These are phyloP conservation scores for Fusarium pseudocircinatum DNA, from an alignment of 2,329 filamentous ascomycete genomes.

Conservation along the genomic window DNA sequence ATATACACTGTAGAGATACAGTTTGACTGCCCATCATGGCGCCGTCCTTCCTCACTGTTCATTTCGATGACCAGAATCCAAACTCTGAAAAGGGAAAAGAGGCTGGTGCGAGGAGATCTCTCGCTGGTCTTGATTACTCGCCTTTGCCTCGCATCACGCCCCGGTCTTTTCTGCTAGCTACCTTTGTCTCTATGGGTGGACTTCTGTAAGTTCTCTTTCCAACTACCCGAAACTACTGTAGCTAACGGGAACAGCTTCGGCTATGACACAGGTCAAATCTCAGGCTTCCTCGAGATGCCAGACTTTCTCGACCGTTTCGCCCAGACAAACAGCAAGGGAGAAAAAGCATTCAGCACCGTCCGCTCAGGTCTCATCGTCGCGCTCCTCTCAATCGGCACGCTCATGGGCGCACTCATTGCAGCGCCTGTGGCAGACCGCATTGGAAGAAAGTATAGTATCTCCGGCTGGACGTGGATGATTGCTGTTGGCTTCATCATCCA, in stretches of 20 bases:
- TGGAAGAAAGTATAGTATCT: slow-evolving; percentile 71
- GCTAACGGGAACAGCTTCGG: slow-evolving; percentile 46
- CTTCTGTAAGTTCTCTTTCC: slow-evolving; percentile 48
- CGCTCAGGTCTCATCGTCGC: slow-evolving; percentile 68
- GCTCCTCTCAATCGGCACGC: slow-evolving; percentile 67
- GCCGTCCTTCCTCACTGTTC: slow-evolving; percentile 42
- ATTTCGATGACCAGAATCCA: slow-evolving; percentile 57
- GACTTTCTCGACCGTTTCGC: slow-evolving; percentile 65
- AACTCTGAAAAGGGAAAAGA: slow-evolving; percentile 48
- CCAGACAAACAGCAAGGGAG: slow-evolving; percentile 50
- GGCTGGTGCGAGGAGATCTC: slow-evolving; percentile 45
- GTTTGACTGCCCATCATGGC: slow-evolving; percentile 28
- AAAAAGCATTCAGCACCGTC: slow-evolving; percentile 59
- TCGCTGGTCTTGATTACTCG: slow-evolving; percentile 56
- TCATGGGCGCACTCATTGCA: slow-evolving; percentile 68
- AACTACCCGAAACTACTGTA: too few species aligned
- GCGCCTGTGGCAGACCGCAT: slow-evolving; percentile 72
- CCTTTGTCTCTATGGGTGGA: slow-evolving; percentile 57
- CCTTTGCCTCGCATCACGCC: slow-evolving; percentile 53
- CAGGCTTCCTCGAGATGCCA: slow-evolving; percentile 66
- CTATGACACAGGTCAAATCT: slow-evolving; percentile 64
- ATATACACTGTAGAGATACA: not conserved
- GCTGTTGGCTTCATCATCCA: slow-evolving; percentile 75
- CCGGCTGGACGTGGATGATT: slow-evolving; percentile 68
- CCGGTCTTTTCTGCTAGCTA: slow-evolving; percentile 50